phyloP scores from a whole-genome alignment of 352 stramenopile genomes.

The Globisporangium recalcitrans region DNA sequence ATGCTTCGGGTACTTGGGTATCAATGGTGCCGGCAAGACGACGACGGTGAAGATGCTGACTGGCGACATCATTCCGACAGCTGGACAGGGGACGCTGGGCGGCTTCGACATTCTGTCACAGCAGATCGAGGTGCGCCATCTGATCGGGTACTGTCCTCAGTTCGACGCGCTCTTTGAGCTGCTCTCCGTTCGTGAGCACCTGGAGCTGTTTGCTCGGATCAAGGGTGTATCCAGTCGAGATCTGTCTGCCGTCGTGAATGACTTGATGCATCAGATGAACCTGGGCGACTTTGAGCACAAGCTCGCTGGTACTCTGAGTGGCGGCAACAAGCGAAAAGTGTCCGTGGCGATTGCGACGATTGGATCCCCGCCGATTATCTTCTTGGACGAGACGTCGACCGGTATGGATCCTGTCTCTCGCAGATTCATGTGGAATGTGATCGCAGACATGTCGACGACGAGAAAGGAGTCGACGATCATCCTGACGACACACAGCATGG shows the following conservation, averaged over 20 bases:
- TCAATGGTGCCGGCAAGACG: slow-evolving; percentile 94
- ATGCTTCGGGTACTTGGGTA: slow-evolving; percentile 93
- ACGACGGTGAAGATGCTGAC: slow-evolving; percentile 96
- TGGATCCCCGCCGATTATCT: slow-evolving; percentile 83
- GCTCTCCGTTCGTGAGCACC: slow-evolving; percentile 80
- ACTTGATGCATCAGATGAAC: slow-evolving; percentile 75
- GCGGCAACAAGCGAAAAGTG: slow-evolving; percentile 93
- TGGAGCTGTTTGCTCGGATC: slow-evolving; percentile 87
- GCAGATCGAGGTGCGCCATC: slow-evolving; percentile 59
- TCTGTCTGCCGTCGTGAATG: slow-evolving; percentile 47
- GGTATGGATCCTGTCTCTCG: slow-evolving; percentile 91
- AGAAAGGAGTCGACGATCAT: slow-evolving; percentile 81
- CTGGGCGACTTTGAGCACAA: slow-evolving; percentile 68
- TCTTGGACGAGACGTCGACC: slow-evolving; percentile 88
- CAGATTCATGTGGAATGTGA: slow-evolving; percentile 92
- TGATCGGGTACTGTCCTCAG: slow-evolving; percentile 92
- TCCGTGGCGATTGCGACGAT: slow-evolving; percentile 92
- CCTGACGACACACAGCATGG: slow-evolving; percentile 95
- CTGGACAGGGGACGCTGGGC: slow-evolving; percentile 43
- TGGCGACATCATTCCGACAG: slow-evolving; percentile 68
- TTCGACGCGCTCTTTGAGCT: slow-evolving; percentile 82
- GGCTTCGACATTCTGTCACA: slow-evolving; percentile 71
- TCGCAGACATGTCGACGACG: slow-evolving; percentile 69
- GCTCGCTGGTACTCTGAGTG: slow-evolving; percentile 60
- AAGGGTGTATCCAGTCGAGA: slow-evolving; percentile 59